phyloP scores from a whole-genome alignment of 2,329 filamentous ascomycete species.

The Monosporascus ibericus region DNA sequence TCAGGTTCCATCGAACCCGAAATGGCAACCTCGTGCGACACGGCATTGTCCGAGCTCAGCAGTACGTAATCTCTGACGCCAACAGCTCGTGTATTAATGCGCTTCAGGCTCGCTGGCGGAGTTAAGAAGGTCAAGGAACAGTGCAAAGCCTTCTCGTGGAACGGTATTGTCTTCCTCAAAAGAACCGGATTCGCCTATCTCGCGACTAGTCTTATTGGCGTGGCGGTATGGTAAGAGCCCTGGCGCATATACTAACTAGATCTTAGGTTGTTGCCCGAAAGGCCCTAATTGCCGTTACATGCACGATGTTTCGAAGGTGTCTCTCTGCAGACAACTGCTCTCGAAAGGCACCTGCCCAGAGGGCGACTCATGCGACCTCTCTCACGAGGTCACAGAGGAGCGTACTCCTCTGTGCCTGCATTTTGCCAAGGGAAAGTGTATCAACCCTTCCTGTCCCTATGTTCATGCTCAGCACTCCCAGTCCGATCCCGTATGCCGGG shows the following conservation, averaged over 20 bases:
- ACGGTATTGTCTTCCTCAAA: slow-evolving; percentile 53
- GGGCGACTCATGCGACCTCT: slow-evolving; percentile 81
- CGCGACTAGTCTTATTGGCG: slow-evolving; percentile 23
- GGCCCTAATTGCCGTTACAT: slow-evolving; percentile 73
- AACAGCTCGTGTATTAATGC: slow-evolving; percentile 21
- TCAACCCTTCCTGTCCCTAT: slow-evolving; percentile 80
- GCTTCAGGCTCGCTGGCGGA: slow-evolving; percentile 41
- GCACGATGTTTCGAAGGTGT: slow-evolving; percentile 82
- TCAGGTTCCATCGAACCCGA: slow-evolving; percentile 80
- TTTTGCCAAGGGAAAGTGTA: slow-evolving; percentile 84
- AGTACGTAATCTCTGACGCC: slow-evolving; percentile 48
- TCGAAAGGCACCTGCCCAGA: slow-evolving; percentile 70
- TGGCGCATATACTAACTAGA: slow-evolving; percentile 35
- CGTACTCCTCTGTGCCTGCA: slow-evolving; percentile 85
- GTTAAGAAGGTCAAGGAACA: slow-evolving; percentile 65
- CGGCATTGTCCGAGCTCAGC: slow-evolving; percentile 67
- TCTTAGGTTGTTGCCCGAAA: slow-evolving; percentile 73
- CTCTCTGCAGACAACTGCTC: slow-evolving; percentile 83
- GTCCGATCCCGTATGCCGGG: slow-evolving; percentile 71
- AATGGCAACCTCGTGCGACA: slow-evolving; percentile 79
- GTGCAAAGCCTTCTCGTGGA: slow-evolving; percentile 67
- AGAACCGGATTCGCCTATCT: slow-evolving; percentile 24
- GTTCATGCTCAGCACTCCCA: slow-evolving; percentile 75
- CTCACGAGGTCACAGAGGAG: slow-evolving; percentile 77
- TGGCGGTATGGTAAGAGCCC: slow-evolving; percentile 35